A percentile compares a stretch with the other conserved stretches of the same genome.
Conservation (phyloP, 352 stramenopile genomes). For the Globisporangium nodosum region DNA sequence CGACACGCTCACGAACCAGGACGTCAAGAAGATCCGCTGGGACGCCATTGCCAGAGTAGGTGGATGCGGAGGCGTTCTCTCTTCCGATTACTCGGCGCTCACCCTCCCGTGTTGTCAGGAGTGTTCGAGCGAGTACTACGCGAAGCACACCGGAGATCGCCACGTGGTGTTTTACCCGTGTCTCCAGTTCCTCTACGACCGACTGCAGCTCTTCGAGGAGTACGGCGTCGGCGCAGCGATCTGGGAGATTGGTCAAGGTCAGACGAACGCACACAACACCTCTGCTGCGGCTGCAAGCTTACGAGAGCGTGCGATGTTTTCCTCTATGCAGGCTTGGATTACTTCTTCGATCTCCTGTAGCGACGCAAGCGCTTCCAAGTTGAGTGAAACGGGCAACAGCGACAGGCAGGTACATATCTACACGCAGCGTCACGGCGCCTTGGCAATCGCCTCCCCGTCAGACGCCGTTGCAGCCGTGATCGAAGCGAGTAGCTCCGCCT, state of each 20-base stretch:
- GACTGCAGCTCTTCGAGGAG: slow-evolving; percentile 47
- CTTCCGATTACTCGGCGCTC: neutral
- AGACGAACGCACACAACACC: neutral
- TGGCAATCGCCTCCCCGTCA: neutral
- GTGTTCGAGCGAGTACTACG: slow-evolving; percentile 53
- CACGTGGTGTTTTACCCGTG: slow-evolving; percentile 75
- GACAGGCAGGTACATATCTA: neutral
- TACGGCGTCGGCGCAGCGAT: slow-evolving; percentile 48
- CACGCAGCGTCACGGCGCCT: neutral
- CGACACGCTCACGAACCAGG: slow-evolving; percentile 26
- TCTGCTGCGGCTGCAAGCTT: neutral
- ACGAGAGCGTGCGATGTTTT: slow-evolving; percentile 2
- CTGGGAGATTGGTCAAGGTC: slow-evolving; percentile 83
- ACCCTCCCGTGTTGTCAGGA: slow-evolving; percentile 28
- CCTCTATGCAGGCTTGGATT: slow-evolving; percentile 55
- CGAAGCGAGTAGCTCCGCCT: slow-evolving; percentile 1
- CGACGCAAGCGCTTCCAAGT: neutral
- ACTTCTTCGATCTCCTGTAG: slow-evolving; percentile 53
- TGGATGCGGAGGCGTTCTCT: neutral
- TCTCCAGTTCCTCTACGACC: slow-evolving; percentile 72
- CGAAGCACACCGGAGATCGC: slow-evolving; percentile 16
- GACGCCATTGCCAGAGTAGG: slow-evolving; percentile 39
- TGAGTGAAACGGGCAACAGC: slow-evolving; percentile 3
- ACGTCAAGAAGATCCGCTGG: slow-evolving; percentile 44
- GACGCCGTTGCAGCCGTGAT: neutral